A percentile compares a stretch with the other conserved stretches of the same genome.
phyloP scores from a whole-genome alignment of 495 filamentous ascomycete species.

The Ramalina intermedia region DNA sequence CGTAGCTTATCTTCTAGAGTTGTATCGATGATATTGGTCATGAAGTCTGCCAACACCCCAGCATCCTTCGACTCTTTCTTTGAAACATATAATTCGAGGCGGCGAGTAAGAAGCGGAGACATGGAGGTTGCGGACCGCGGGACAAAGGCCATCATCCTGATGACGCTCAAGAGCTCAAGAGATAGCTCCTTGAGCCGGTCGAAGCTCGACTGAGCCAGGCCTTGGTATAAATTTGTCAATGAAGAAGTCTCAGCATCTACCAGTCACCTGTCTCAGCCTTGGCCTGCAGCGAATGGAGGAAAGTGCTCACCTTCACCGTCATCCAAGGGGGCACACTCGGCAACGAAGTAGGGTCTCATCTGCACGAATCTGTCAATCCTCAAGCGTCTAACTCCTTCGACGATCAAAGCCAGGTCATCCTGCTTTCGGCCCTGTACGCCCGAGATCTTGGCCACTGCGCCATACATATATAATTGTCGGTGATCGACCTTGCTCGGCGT shows the following conservation, averaged over 20 bases:
- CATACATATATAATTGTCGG: conserved; percentile 61
- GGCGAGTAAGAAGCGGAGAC: conserved; percentile 68
- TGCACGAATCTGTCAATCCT: conserved; percentile 57
- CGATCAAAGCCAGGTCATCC: conserved; percentile 66
- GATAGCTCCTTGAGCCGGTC: conserved; percentile 67
- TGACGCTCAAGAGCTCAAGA: conserved; percentile 62
- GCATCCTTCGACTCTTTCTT: conserved; percentile 65
- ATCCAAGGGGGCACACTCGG: conserved; percentile 46
- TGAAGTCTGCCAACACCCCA: conserved; percentile 85
- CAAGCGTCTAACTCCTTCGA: conserved; percentile 73
- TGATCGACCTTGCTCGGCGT: conserved; percentile 48
- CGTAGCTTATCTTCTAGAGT: conserved; percentile 80
- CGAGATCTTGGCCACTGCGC: conserved; percentile 66
- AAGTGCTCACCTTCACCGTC: conserved; percentile 34
- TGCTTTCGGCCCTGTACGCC: conserved; percentile 67
- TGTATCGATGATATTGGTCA: conserved; percentile 77
- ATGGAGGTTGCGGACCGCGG: conserved; percentile 47
- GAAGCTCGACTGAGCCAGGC: conserved; percentile 32
- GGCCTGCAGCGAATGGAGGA: no score
- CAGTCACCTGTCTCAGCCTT: no score
- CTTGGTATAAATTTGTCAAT: no score
- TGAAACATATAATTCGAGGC: conserved; percentile 71
- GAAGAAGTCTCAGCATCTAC: no score
- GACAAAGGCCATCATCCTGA: conserved; percentile 63
- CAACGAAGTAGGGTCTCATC: conserved; percentile 78